Percentiles rank a stretch among this genome's conserved stretches.
These are phyloP conservation scores for Malbranchea cinnamomea DNA, from an alignment of 2,329 filamentous ascomycete genomes.

Conservation along the genomic window DNA sequence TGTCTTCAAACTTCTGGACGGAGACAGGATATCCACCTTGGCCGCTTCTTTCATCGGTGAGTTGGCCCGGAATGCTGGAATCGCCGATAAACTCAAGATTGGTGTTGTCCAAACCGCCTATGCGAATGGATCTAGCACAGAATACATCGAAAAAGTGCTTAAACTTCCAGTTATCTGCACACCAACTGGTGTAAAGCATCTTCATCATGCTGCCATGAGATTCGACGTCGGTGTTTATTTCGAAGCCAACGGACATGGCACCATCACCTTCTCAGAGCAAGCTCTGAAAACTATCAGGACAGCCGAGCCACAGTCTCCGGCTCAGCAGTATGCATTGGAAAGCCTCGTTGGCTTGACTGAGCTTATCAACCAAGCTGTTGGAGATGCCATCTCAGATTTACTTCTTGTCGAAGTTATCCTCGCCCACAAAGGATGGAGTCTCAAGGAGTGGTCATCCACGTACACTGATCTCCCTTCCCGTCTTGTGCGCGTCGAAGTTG, in stretches of 20 bases:
- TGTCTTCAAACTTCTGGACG: constrained; percentile 83
- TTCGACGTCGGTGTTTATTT: constrained; percentile 98
- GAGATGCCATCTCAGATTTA: constrained; percentile 90
- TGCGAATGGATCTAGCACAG: constrained; percentile 87
- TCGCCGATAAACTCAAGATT: constrained; percentile 69
- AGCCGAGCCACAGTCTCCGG: constrained; percentile 74
- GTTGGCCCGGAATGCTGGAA: constrained; percentile 62
- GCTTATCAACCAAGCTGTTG: constrained; percentile 95
- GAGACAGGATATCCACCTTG: constrained; percentile 90
- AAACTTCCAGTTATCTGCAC: constrained; percentile 86
- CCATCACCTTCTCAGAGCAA: constrained; percentile 79
- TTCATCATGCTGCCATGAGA: constrained; percentile 89
- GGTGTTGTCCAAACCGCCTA: constrained; percentile 96
- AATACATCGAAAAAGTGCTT: constrained; percentile 77
- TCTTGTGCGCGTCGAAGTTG: constrained; percentile 82
- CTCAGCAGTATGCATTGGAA: constrained; percentile 77
- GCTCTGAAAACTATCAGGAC: constrained; percentile 65
- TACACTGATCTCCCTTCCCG: constrained; percentile 92
- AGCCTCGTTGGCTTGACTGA: constrained; percentile 71
- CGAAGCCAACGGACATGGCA: constrained; percentile 95
- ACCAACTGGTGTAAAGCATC: constrained; percentile 88
- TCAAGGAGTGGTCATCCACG: constrained; percentile 80
- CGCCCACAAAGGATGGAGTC: constrained; percentile 82
- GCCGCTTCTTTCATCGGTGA: constrained; percentile 89
- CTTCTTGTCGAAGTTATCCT: constrained; percentile 91